These are phyloP conservation scores for Chaetomium olivaceum DNA, from an alignment of 2,329 filamentous ascomycete genomes.

Conservation along the genomic window DNA sequence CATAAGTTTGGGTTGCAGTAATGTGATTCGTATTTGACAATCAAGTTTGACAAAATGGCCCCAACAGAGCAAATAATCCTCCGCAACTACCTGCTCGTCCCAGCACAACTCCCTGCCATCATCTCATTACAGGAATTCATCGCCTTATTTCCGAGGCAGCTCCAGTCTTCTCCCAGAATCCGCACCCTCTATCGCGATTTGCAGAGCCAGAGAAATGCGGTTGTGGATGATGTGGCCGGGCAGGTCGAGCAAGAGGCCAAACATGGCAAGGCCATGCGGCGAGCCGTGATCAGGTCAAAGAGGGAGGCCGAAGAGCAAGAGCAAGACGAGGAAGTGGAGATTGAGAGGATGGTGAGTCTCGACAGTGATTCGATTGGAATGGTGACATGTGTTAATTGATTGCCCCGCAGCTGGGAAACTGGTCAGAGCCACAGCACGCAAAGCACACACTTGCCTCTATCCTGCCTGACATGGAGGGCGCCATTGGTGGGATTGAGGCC, in stretches of 20 bases:
- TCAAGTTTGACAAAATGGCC: slow-evolving; percentile 55
- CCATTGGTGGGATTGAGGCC: slow-evolving; percentile 63
- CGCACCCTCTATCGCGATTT: slow-evolving; percentile 76
- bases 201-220: slow-evolving; percentile 68
- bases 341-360: slow-evolving; percentile 55
- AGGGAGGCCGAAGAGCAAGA: slow-evolving; percentile 57
- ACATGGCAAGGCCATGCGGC: slow-evolving; percentile 58
- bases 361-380: background rate
- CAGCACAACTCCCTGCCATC: slow-evolving; percentile 71
- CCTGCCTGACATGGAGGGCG: slow-evolving; percentile 67
- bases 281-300: slow-evolving; percentile 56
- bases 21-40: background rate
- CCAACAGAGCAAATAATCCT: slow-evolving; percentile 75
- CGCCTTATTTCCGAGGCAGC: slow-evolving; percentile 69
- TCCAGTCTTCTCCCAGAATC: slow-evolving; percentile 66
- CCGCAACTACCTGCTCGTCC: slow-evolving; percentile 73
- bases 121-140: slow-evolving; percentile 75
- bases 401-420: slow-evolving; percentile 53
- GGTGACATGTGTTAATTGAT: background rate
- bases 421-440: slow-evolving; percentile 49
- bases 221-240: slow-evolving; percentile 65
- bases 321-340: slow-evolving; percentile 63
- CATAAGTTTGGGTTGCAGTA: background rate
- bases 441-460: slow-evolving; percentile 65
- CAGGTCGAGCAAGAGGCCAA: slow-evolving; percentile 67